These are phyloP conservation scores for Fusarium camptoceras DNA, from an alignment of 2,329 filamentous ascomycete genomes.

Conservation along the genomic window DNA sequence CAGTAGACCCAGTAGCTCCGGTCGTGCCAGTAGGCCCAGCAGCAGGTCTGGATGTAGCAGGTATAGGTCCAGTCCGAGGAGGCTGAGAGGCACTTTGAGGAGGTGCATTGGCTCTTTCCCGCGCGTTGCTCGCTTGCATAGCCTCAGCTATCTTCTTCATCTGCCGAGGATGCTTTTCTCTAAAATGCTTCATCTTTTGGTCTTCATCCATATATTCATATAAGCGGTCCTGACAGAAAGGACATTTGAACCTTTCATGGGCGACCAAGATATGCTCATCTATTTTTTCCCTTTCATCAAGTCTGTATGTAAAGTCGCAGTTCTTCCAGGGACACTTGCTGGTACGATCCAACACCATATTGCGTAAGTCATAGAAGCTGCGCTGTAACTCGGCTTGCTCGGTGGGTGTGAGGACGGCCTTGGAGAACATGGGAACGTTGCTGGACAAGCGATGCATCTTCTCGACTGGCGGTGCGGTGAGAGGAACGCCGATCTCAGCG, in stretches of 20 bases:
- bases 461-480: slow-evolving; percentile 48
- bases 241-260: slow-evolving; percentile 52
- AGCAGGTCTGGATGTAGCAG: neutral
- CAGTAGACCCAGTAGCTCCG: neutral
- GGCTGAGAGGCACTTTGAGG: neutral
- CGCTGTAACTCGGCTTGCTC: slow-evolving; percentile 54
- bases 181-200: slow-evolving; percentile 48
- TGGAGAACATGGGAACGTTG: slow-evolving; percentile 53
- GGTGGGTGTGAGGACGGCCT: slow-evolving; percentile 55
- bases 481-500: slow-evolving; percentile 26
- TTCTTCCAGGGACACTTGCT: slow-evolving; percentile 54
- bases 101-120: too few species aligned
- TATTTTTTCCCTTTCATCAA: slow-evolving; percentile 48
- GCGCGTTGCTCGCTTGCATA: neutral
- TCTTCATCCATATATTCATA: slow-evolving; percentile 47
- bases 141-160: slow-evolving; percentile 30
- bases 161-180: slow-evolving; percentile 45
- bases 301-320: slow-evolving; percentile 52
- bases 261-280: slow-evolving; percentile 51
- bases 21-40: too few species aligned
- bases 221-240: slow-evolving; percentile 51
- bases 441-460: slow-evolving; percentile 51
- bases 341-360: slow-evolving; percentile 44
- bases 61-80: neutral
- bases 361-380: slow-evolving; percentile 4